Evolutionary conservation across 2,329 filamentous ascomycete genomes (phyloP), one percentile per base, ranked within the genome.

Genomic region (Talaromyces funiculosus): DNA sequence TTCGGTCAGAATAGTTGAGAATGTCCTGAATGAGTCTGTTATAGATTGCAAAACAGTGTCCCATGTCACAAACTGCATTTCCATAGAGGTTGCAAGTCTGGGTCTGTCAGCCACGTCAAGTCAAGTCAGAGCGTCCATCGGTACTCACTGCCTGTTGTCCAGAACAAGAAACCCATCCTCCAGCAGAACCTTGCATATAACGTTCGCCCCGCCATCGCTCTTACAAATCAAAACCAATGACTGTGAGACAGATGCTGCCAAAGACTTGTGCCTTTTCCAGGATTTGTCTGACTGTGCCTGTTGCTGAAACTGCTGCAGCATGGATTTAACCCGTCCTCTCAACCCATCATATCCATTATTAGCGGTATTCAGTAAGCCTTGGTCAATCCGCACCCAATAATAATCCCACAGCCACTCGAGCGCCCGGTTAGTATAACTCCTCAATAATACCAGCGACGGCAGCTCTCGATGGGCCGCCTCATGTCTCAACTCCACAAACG

Each of bases 381-480:
- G 35, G 59, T 80, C 78, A 20, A 86, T 70, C 38, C 77, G 75
- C 12, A 69, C 75, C 92, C 92, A 97, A 78, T 96, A 97, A 73
- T 90, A 90, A 57, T 86, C 82, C 90, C 90, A 96, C 56, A 97
- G 86, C 92, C 92, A 97, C 47, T 81, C 79, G 63, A 97, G 79
- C 0, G 89, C 90, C 67, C 88, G 85, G 64, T 81, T 77, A 1
- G 88, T 85, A 1, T 89, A 89, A 37, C 82, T 81, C 57, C 90
- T 84, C 63, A 97, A 78, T 64, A 90, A 86, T 10, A 84, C 81
- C 57, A 96, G 78, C 1, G 87, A 86, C 0, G 92, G 92, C 60
- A 96, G 78, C 71, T 92, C 89, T 73, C 95, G 90, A 73, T 97
- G 92, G 42, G 92, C 95, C 45, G 90, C 90, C 76, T 95, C 90